These are phyloP conservation scores for Aspergillus eucalypticola DNA, from an alignment of 2,329 filamentous ascomycete species.

Conservation along the genomic window DNA sequence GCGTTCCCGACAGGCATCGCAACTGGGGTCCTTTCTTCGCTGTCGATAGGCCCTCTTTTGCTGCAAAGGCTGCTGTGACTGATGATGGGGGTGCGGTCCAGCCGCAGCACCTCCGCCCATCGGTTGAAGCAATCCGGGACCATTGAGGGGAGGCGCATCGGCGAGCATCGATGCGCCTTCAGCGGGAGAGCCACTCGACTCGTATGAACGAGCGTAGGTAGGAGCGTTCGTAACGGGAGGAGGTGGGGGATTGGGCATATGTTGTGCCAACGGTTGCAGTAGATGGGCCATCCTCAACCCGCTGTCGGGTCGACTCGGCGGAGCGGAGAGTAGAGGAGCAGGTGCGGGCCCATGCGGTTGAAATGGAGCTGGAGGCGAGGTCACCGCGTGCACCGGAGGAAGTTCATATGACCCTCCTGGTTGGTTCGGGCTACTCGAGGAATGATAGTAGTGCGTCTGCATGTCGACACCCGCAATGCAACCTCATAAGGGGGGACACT, in stretches of 20 bases:
- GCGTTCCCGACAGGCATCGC: slow-evolving; percentile 89
- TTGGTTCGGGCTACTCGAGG: slow-evolving; percentile 27
- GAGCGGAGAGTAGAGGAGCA: slow-evolving; percentile 36
- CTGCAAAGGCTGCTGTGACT: slow-evolving; percentile 64
- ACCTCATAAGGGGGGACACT: slow-evolving; percentile 20
- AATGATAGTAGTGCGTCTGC: slow-evolving; percentile 37
- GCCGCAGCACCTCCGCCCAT: slow-evolving; percentile 3
- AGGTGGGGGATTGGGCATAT: slow-evolving; percentile 24
- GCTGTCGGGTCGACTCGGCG: slow-evolving; percentile 41
- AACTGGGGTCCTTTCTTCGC: slow-evolving; percentile 92
- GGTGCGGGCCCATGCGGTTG: slow-evolving; percentile 24
- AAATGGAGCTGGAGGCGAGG: slow-evolving; percentile 33
- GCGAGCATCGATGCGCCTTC: slow-evolving; percentile 38
- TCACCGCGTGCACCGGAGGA: slow-evolving; percentile 39
- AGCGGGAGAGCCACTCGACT: slow-evolving; percentile 42
- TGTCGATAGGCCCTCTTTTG: slow-evolving; percentile 93
- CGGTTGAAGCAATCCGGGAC: slow-evolving; percentile 32
- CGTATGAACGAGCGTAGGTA: slow-evolving; percentile 42
- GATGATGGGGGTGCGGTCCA: slow-evolving; percentile 22
- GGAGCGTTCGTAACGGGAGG: slow-evolving; percentile 26
- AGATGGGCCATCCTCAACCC: slow-evolving; percentile 46
- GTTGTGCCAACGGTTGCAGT: slow-evolving; percentile 38
- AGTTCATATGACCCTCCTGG: slow-evolving; percentile 34
- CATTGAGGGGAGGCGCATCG: slow-evolving; percentile 39
- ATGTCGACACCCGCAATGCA: slow-evolving; percentile 25